Base-by-base conservation (phyloP, 1,139 yeast species). In the Yamadazyma diddensiae region DNA sequence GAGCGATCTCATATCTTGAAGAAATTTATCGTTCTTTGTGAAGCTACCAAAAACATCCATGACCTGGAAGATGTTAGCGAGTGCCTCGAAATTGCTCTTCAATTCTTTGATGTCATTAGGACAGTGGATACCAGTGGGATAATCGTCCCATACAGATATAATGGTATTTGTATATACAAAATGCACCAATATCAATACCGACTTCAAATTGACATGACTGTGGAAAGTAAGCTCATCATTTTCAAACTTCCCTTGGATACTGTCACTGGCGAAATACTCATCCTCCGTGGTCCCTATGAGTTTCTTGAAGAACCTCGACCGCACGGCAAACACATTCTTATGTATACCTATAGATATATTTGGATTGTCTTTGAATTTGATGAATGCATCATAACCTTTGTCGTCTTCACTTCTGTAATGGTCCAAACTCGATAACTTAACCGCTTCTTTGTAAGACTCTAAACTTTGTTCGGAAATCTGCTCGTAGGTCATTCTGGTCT, bases 121-220 rank as follows among this genome's bases (percentile, higher is more conserved):
- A 20, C 52, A 47, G n/a, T 42, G 29, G 4, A 34, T 24, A 2
- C 51, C 52, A 1, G 40, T 21, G 1, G 51, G 52, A 21, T 41
- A 48, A 5, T 49, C 47, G 11, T 47, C 55, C 66, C 65, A 59
- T n/a, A 58, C 33, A 6, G 42, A 37, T 5, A 58, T 28, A 1
- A 52, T 46, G 17, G 41, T 39, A 26, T 62, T 59, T 3, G 70
- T 55, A 40, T 68, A 69, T 2, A 65, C 37, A 33, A 52, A 58
- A 42, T 65, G 64, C 1, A 63, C 45, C 7, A 65, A 52, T 5
- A 67, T 47, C 16, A 64, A 41, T 1, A 65, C 37, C 0, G 73
- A 47, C 26, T 52, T 49, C 4, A 53, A 30, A 24, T 57, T 50
- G 1, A 63, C 37, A 1, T 43, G 36, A 5, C 49, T 37, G 2